Evolutionary conservation across 1,284 basidiomycete species (phyloP).

Genomic region (Anthracocystis setariae): DNA sequence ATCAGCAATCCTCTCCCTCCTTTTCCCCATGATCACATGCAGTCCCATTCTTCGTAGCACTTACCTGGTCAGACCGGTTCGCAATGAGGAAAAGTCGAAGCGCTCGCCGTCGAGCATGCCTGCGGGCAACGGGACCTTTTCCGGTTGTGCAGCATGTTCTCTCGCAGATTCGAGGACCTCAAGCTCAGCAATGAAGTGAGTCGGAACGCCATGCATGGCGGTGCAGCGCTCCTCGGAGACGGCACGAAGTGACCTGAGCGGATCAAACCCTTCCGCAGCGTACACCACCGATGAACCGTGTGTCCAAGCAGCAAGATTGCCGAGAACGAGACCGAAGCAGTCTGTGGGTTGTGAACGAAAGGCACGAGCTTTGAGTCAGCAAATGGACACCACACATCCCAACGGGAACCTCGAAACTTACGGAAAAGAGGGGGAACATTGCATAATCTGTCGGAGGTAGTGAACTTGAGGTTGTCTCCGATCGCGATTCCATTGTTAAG

Average conservation of each 20-base stretch:
- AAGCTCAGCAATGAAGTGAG: conserved; percentile 75
- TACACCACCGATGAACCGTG: conserved; percentile 81
- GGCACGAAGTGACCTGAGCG: conserved; percentile 76
- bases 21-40: neutral
- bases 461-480: conserved; percentile 75
- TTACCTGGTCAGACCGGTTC: conserved; percentile 77
- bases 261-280: conserved; percentile 76
- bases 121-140: conserved; percentile 16
- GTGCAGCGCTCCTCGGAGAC: conserved; percentile 77
- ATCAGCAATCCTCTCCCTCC: neutral
- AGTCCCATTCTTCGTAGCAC: neutral
- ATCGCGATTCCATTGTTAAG: conserved; percentile 81
- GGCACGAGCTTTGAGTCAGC: neutral
- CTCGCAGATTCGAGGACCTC: conserved; percentile 75
- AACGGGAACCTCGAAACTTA: conserved; percentile 12
- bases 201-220: conserved; percentile 83
- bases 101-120: conserved; percentile 40
- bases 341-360: conserved; percentile 62
- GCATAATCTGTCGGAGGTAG: conserved; percentile 40
- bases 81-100: conserved; percentile 62
- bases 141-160: conserved; percentile 30
- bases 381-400: neutral
- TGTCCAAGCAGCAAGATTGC: conserved; percentile 82
- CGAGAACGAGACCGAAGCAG: conserved; percentile 84
- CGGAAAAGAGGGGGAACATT: conserved; percentile 58